A percentile compares a stretch with the other conserved stretches of the same genome.
Conservation (phyloP, 306 rosid species). For the Citrullus mucosospermus region DNA sequence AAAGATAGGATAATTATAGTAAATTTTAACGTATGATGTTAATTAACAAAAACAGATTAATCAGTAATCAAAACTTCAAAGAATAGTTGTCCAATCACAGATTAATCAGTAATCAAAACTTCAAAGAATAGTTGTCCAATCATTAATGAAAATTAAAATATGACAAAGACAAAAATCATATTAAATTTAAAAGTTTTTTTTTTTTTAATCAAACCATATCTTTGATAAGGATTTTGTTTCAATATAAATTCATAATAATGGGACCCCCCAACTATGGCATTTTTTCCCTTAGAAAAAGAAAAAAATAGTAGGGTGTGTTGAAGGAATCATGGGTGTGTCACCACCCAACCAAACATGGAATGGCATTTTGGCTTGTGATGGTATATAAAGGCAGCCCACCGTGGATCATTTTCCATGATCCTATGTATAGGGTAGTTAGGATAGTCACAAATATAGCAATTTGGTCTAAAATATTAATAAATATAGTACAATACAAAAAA, state of each 20-base stretch:
- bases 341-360: not conserved
- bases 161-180: not conserved
- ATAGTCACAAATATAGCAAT: too few relatives aligned
- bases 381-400: slow-evolving; percentile 1
- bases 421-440: not conserved
- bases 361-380: slow-evolving; percentile 3
- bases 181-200: not conserved
- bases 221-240: slow-evolving; percentile 1
- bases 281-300: not conserved
- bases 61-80: not conserved
- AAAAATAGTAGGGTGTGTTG: not conserved
- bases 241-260: not conserved
- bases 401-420: not conserved
- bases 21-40: too few relatives aligned
- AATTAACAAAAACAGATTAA: not conserved
- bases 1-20: not conserved
- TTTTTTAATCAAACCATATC: not conserved
- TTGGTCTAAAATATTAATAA: too few relatives aligned
- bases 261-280: not conserved
- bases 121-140: not conserved
- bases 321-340: not conserved
- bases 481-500: too few relatives aligned
- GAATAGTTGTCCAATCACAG: not conserved
- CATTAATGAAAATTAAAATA: not conserved
- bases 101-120: not conserved